A percentile compares a stretch with the other conserved stretches of the same genome.
Evolutionary conservation across 345 rosid genomes (phyloP).

Genomic region (Brassica rapa): DNA sequence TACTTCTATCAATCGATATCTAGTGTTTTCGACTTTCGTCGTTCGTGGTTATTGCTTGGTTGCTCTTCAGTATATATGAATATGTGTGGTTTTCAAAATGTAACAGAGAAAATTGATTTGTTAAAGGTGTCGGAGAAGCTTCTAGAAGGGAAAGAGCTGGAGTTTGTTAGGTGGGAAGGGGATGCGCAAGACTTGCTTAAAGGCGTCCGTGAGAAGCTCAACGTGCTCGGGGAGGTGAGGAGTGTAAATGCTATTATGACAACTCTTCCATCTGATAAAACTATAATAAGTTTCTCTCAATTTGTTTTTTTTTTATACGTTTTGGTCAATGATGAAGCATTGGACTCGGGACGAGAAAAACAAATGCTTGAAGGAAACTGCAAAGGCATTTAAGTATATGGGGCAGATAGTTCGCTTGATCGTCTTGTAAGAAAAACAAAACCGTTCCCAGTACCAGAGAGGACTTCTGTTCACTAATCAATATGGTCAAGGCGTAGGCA

Average conservation of each 20-base stretch:
- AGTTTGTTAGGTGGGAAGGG: conserved; percentile 69
- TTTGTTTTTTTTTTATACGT: conserved; percentile 14
- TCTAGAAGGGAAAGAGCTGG: conserved; percentile 70
- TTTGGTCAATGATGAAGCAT: conserved; percentile 53
- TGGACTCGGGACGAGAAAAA: conserved; percentile 80
- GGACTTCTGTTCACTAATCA: background rate
- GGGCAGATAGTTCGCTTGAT: conserved; percentile 88
- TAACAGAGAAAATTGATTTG: conserved; percentile 9
- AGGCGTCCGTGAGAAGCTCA: conserved; percentile 75
- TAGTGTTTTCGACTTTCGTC: background rate
- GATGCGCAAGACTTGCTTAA: conserved; percentile 58
- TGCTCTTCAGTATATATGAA: background rate
- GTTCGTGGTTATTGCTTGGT: background rate
- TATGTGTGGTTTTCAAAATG: background rate
- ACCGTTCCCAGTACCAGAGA: background rate
- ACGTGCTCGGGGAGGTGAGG: conserved; percentile 81
- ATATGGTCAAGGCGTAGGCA: background rate
- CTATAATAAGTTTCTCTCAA: background rate
- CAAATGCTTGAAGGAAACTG: conserved; percentile 81
- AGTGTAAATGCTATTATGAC: conserved; percentile 12
- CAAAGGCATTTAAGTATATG: conserved; percentile 69
- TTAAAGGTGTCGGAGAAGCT: conserved; percentile 70
- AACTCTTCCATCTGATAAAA: background rate
- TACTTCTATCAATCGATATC: background rate
- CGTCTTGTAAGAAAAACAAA: conserved; percentile 41